These are phyloP conservation scores for Haplographium delicatum DNA, from an alignment of 495 filamentous ascomycete genomes.

Conservation along the genomic window DNA sequence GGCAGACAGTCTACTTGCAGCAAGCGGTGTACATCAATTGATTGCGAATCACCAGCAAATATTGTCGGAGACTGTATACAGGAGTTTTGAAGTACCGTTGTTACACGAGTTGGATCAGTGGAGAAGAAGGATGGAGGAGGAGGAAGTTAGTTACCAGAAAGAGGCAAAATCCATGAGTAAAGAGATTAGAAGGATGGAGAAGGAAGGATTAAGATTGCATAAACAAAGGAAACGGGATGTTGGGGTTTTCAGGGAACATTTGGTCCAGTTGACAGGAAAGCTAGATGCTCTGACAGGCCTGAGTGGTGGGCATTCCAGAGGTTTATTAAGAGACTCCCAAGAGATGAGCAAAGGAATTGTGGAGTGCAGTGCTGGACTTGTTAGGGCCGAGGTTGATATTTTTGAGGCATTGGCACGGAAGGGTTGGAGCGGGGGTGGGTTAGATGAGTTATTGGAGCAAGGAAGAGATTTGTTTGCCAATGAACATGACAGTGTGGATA, in stretches of 20 bases:
- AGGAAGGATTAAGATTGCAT: conserved; percentile 54
- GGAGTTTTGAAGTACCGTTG: conserved; percentile 58
- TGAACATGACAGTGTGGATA: conserved; percentile 33
- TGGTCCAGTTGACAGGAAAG: conserved; percentile 53
- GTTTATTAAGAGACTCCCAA: conserved; percentile 50
- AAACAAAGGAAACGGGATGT: conserved; percentile 49
- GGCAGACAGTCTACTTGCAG: conserved; percentile 51
- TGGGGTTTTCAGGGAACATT: conserved; percentile 43
- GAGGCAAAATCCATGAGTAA: conserved; percentile 41
- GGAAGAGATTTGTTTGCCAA: conserved; percentile 56
- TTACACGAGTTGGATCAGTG: conserved; percentile 60
- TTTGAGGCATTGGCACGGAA: conserved; percentile 60
- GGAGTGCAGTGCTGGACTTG: conserved; percentile 54
- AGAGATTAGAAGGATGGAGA: conserved; percentile 55
- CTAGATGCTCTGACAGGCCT: conserved; percentile 54
- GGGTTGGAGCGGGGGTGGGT: conserved; percentile 57
- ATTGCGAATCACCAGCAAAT: conserved; percentile 63
- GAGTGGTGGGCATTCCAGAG: conserved; percentile 52
- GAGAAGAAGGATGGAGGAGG: conserved; percentile 51
- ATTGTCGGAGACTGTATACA: conserved; percentile 57
- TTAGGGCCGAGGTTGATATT: conserved; percentile 60
- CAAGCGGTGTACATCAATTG: conserved; percentile 57
- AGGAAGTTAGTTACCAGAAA: conserved; percentile 51
- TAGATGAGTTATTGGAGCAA: conserved; percentile 56
- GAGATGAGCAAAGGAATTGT: conserved; percentile 52